Evolutionary conservation across 441 rosid species (phyloP).

Genomic region (Bocquillonia castaneifolia): DNA sequence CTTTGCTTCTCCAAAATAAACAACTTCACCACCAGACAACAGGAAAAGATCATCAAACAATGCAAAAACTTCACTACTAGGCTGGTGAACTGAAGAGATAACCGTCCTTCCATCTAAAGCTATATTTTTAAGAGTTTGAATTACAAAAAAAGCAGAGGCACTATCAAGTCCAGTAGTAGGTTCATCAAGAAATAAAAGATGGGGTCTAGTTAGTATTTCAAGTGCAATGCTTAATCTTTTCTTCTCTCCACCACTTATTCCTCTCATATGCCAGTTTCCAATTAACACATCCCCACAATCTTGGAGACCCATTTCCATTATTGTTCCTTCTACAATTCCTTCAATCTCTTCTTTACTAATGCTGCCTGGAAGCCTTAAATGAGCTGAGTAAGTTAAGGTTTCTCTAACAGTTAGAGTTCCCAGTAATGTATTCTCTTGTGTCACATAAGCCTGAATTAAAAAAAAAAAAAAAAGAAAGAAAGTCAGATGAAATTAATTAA

Average conservation of each 20-base stretch:
- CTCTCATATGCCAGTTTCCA: constrained; percentile 88
- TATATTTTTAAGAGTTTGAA: constrained; percentile 68
- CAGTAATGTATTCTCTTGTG: constrained; percentile 71
- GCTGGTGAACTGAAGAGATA: constrained; percentile 85
- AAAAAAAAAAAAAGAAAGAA: neutral
- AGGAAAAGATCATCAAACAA: constrained; percentile 82
- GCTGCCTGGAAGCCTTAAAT: constrained; percentile 59
- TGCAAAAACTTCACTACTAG: constrained; percentile 90
- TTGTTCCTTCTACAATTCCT: constrained; percentile 59
- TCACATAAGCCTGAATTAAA: constrained; percentile 77
- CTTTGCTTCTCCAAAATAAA: constrained; percentile 81
- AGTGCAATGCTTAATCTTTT: constrained; percentile 79
- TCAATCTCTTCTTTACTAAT: constrained; percentile 50
- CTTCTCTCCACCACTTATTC: constrained; percentile 94
- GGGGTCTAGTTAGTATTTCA: constrained; percentile 71
- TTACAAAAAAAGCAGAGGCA: constrained; percentile 88
- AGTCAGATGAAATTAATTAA: neutral
- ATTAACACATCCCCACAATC: constrained; percentile 72
- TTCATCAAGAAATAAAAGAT: constrained; percentile 77
- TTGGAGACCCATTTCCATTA: constrained; percentile 80
- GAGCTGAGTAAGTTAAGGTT: constrained; percentile 77
- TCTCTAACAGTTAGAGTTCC: constrained; percentile 87
- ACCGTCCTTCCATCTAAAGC: constrained; percentile 78
- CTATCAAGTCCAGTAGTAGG: constrained; percentile 94
- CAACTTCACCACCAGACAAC: constrained; percentile 73